Percentiles rank a stretch among this genome's conserved stretches.
Conservation (phyloP, 352 stramenopile species). For the Phytophthora ramorum region DNA sequence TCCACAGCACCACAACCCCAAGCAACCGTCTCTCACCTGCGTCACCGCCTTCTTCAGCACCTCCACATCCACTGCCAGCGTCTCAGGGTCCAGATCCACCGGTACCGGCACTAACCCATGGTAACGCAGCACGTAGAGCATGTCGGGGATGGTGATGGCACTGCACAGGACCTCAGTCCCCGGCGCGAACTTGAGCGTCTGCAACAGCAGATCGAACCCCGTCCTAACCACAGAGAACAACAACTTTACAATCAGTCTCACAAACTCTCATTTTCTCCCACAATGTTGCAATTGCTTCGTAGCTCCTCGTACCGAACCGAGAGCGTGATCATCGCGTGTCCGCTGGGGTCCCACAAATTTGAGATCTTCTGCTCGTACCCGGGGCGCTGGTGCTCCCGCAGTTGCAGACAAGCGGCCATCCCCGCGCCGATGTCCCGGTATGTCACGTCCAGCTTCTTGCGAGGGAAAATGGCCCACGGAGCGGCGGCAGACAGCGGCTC, state of each 20-base stretch:
- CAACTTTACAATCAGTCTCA: not conserved
- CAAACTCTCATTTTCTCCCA: not conserved
- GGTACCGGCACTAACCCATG: constrained; percentile 80
- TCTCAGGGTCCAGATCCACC: constrained; percentile 73
- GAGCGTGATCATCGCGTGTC: constrained; percentile 70
- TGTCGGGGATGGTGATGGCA: constrained; percentile 88
- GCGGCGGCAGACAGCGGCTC: constrained; percentile 64
- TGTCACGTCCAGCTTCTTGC: constrained; percentile 86
- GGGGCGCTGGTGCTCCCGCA: constrained; percentile 62
- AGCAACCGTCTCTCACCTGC: constrained; percentile 27
- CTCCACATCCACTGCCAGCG: constrained; percentile 62
- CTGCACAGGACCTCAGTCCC: constrained; percentile 81
- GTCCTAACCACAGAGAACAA: constrained; percentile 49
- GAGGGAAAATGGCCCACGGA: constrained; percentile 82
- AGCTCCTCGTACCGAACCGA: constrained; percentile 60
- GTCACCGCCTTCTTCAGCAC: constrained; percentile 55
- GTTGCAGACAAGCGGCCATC: constrained; percentile 59
- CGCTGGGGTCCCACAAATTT: constrained; percentile 61
- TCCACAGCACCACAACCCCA: not conserved
- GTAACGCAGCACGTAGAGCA: constrained; percentile 81
- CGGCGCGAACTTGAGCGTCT: constrained; percentile 72
- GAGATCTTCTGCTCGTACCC: constrained; percentile 60
- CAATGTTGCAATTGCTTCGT: not conserved
- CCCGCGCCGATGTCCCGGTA: constrained; percentile 72
- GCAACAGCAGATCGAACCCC: constrained; percentile 81